Evolutionary conservation across 129 eudicot genomes (phyloP).

Genomic region (Saussurea involucrata): DNA sequence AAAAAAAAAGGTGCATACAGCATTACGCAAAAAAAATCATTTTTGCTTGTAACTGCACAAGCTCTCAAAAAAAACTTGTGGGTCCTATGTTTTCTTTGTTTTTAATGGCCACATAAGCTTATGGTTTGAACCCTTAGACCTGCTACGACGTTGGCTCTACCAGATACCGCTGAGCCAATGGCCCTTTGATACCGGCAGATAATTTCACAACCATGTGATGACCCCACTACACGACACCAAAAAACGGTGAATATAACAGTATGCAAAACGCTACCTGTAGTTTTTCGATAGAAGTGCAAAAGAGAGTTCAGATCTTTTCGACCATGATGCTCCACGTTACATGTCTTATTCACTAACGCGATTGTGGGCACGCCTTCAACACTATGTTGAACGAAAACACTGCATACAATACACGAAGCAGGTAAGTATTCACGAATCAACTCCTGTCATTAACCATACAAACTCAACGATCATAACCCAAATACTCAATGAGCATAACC

Average conservation of each 20-base stretch:
- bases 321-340: conserved; percentile 34
- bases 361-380: conserved; percentile 51
- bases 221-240: background rate
- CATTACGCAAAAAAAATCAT: too few species aligned
- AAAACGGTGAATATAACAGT: background rate
- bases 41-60: too few species aligned
- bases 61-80: too few species aligned
- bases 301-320: conserved; percentile 46
- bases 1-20: too few species aligned
- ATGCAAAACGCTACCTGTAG: conserved; percentile 42
- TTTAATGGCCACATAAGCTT: too few species aligned
- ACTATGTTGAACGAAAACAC: conserved; percentile 47
- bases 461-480: background rate
- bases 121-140: too few species aligned
- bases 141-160: too few species aligned
- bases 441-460: too few species aligned
- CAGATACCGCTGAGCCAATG: background rate
- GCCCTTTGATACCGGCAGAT: background rate
- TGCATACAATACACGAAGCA: conserved; percentile 22
- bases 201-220: background rate
- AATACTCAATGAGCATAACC: background rate
- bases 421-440: background rate
- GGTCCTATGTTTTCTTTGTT: too few species aligned
- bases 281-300: conserved; percentile 35
- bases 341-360: conserved; percentile 39